Evolutionary conservation across 371 early-diverging fungal species (phyloP), one percentile per base, ranked within the genome.

Genomic region (Chytridiales sp.): DNA sequence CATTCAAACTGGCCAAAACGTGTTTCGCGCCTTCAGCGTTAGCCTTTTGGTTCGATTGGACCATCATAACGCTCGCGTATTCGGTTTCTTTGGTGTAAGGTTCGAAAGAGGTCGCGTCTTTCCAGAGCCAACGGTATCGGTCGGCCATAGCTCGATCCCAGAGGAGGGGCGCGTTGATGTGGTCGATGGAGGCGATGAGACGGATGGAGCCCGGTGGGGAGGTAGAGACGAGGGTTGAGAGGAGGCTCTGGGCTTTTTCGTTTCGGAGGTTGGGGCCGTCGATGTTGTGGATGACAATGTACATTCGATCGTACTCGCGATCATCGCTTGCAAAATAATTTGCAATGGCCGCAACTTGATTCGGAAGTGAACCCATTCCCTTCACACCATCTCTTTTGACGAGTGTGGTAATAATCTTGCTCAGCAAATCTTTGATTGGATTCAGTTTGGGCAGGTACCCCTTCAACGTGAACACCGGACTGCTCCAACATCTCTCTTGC

Each of bases 21-120:
- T 87, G 88, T 38, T 84, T 73, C n/a, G 87, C 85, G 46, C 93
- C 93, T 21, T 36, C 32, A 29, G 48, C 58, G 11, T 50, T 64
- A n/a, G 52, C 57, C 9, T 69, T 39, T 35, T 79, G 83, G 8
- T 74, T 77, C 2, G 73, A 72, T 47, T 81, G 72, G 32, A 86
- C 77, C 79, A 90, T 70, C 35, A 87, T 65, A 26, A 87, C 81
- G 71, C 87, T 86, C 57, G 93, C 93, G 69, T 85, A 88, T 52
- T 85, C 84, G 1, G 91, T 91, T 64, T 96, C 96, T 0, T 79
- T 82, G 19, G 78, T 56, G 44, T 95, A 95, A 2, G 83, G 76
- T 54, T 83, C 83, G 71, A 83, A 94, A 3, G 94, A 95, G 2
- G 96, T 93, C 32, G 84, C 76, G 61, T 95, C 94, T 67, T 94